These are phyloP conservation scores for Dioscorea dumetorum DNA, from an alignment of 106 monocot species.

Conservation along the genomic window DNA sequence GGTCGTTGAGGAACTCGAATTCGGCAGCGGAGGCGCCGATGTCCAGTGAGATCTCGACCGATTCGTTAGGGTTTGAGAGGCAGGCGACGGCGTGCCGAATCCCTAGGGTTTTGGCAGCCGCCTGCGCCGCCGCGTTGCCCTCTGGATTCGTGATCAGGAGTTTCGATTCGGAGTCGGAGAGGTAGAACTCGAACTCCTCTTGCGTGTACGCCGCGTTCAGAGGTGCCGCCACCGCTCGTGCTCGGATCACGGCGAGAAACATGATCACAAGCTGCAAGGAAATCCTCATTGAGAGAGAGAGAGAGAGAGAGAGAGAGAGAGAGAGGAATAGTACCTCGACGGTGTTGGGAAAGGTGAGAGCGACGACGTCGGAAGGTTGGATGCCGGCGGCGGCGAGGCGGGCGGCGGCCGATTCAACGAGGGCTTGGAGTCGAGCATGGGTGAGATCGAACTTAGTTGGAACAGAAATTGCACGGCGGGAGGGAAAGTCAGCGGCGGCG, in stretches of 20 bases:
- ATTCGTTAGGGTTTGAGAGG: slow-evolving; percentile 16
- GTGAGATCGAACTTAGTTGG: slow-evolving; percentile 46
- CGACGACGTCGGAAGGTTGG: slow-evolving; percentile 62
- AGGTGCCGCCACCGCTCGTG: slow-evolving; percentile 70
- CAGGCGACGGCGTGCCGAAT: slow-evolving; percentile 38
- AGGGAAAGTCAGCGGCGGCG: slow-evolving; percentile 37
- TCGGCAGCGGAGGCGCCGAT: too few species aligned
- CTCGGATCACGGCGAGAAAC: slow-evolving; percentile 75
- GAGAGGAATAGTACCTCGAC: slow-evolving; percentile 42
- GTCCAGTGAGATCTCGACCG: slow-evolving; percentile 23
- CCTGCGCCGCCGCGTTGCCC: slow-evolving; percentile 52
- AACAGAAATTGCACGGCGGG: slow-evolving; percentile 46
- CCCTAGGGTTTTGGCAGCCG: slow-evolving; percentile 47
- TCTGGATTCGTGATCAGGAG: slow-evolving; percentile 55
- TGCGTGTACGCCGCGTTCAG: slow-evolving; percentile 80
- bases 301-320: not conserved
- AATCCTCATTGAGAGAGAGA: too few species aligned
- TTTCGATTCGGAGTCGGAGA: slow-evolving; percentile 74
- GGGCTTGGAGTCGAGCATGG: slow-evolving; percentile 45
- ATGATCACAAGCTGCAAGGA: slow-evolving; percentile 59
- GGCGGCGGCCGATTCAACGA: slow-evolving; percentile 56
- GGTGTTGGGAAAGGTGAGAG: slow-evolving; percentile 89
- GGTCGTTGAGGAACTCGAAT: slow-evolving; percentile 10
- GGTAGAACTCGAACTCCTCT: slow-evolving; percentile 97
- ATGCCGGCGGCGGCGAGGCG: slow-evolving; percentile 43